These are phyloP conservation scores for Suhomyces prunicola DNA, from an alignment of 805 yeast genomes.

Conservation along the genomic window DNA sequence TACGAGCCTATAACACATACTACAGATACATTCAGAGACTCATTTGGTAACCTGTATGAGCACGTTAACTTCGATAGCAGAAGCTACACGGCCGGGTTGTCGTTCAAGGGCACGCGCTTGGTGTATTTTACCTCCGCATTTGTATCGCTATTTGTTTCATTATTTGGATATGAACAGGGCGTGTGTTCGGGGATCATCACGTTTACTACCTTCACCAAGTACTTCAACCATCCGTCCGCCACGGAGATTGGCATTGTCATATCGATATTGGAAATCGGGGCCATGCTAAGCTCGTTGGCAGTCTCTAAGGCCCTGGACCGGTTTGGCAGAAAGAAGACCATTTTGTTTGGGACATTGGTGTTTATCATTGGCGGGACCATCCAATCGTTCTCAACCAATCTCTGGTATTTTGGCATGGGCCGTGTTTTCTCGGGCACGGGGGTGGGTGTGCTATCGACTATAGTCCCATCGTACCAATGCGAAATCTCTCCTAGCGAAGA, in stretches of 20 bases:
- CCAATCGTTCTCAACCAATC: conserved; percentile 59
- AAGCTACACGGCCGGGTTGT: conserved; percentile 27
- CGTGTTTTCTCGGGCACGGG: conserved; percentile 82
- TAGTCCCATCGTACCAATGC: conserved; percentile 84
- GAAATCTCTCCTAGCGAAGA: conserved; percentile 87
- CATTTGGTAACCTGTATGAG: conserved; percentile 33
- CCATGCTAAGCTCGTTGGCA: conserved; percentile 70
- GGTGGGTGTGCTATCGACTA: conserved; percentile 77
- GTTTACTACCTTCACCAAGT: conserved; percentile 63
- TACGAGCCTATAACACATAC: background rate
- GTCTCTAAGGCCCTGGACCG: conserved; percentile 77
- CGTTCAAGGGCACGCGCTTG: conserved; percentile 37
- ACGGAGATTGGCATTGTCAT: conserved; percentile 81
- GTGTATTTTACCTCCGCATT: conserved; percentile 46
- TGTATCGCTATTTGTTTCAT: conserved; percentile 41
- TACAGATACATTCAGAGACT: conserved; percentile 15
- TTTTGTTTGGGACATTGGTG: conserved; percentile 72
- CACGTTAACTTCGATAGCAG: conserved; percentile 37
- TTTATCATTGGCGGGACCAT: conserved; percentile 77
- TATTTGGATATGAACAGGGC: conserved; percentile 57
- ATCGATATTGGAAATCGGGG: conserved; percentile 86
- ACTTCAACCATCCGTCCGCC: conserved; percentile 71
- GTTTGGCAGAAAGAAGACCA: conserved; percentile 76
- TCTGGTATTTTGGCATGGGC: conserved; percentile 64
- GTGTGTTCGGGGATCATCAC: conserved; percentile 86